These are phyloP conservation scores for Entoloma clypeatum DNA, from an alignment of 1,284 basidiomycete species.

Conservation along the genomic window DNA sequence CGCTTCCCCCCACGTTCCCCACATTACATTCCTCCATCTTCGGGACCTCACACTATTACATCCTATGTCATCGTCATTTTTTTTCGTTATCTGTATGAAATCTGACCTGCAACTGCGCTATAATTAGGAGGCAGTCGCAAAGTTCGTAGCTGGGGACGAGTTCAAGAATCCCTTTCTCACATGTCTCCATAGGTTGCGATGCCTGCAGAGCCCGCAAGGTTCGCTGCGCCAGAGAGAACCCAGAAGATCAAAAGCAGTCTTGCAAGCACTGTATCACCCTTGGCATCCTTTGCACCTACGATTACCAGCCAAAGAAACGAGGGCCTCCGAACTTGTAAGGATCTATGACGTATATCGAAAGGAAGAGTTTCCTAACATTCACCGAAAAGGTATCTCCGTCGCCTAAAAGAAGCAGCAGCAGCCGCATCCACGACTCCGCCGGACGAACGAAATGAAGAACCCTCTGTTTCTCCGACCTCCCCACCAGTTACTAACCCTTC, in stretches of 20 bases:
- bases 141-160: slow-evolving; percentile 39
- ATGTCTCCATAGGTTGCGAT: slow-evolving; percentile 61
- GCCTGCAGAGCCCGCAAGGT: slow-evolving; percentile 82
- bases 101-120: slow-evolving; percentile 30
- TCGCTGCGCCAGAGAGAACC: slow-evolving; percentile 72
- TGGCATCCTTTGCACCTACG: slow-evolving; percentile 82
- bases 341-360: neutral
- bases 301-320: slow-evolving; percentile 88
- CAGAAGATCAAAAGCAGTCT: slow-evolving; percentile 67
- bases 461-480: slow-evolving; percentile 47
- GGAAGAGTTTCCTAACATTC: slow-evolving; percentile 1
- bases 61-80: slow-evolving; percentile 30
- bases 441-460: slow-evolving; percentile 36
- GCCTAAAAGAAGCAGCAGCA: slow-evolving; percentile 73
- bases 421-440: slow-evolving; percentile 49
- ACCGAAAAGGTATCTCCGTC: slow-evolving; percentile 60
- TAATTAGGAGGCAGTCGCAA: slow-evolving; percentile 70
- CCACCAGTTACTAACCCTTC: slow-evolving; percentile 48
- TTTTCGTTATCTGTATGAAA: slow-evolving; percentile 14
- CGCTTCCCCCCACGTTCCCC: slow-evolving; percentile 37
- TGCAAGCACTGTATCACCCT: slow-evolving; percentile 84
- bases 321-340: slow-evolving; percentile 84
- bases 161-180: slow-evolving; percentile 17
- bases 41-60: slow-evolving; percentile 19
- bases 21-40: slow-evolving; percentile 24